Conservation (phyloP, 1,139 yeast genomes). For the Magnusiomyces magnusii region DNA sequence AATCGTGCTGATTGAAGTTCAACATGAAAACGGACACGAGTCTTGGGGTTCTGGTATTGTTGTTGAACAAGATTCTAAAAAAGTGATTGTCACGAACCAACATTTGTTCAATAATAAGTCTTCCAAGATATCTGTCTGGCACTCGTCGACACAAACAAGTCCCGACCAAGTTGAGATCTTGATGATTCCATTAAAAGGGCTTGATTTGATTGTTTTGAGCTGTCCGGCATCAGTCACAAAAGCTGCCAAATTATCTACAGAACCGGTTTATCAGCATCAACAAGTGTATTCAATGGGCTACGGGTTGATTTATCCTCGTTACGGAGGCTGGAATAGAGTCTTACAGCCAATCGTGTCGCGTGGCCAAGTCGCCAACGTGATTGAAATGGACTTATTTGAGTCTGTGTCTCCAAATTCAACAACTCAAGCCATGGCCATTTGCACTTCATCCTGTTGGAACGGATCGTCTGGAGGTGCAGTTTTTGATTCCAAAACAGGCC, state of each 20-base stretch:
- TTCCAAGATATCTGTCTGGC: slow-evolving; percentile 25
- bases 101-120: slow-evolving; percentile 36
- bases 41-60: slow-evolving; percentile 44
- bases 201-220: slow-evolving; percentile 27
- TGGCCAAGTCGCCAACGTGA: slow-evolving; percentile 40
- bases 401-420: not conserved
- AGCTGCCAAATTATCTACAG: slow-evolving; percentile 16
- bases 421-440: slow-evolving; percentile 39
- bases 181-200: slow-evolving; percentile 31
- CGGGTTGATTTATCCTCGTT: slow-evolving; percentile 43
- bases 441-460: slow-evolving; percentile 65
- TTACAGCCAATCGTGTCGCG: slow-evolving; percentile 40
- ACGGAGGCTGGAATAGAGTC: slow-evolving; percentile 5
- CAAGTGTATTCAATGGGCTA: slow-evolving; percentile 46
- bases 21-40: slow-evolving; percentile 22
- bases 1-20: slow-evolving; percentile 20
- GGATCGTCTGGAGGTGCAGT: slow-evolving; percentile 73
- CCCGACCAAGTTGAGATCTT: slow-evolving; percentile 19
- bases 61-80: slow-evolving; percentile 21
- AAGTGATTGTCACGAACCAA: slow-evolving; percentile 38
- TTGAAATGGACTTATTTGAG: slow-evolving; percentile 17
- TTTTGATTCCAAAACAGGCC: slow-evolving; percentile 31
- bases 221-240: not conserved
- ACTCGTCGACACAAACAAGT: slow-evolving; percentile 15
- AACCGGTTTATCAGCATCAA: slow-evolving; percentile 30